phyloP scores from a whole-genome alignment of 2,329 filamentous ascomycete species.

The Chaetothyriales sp. region DNA sequence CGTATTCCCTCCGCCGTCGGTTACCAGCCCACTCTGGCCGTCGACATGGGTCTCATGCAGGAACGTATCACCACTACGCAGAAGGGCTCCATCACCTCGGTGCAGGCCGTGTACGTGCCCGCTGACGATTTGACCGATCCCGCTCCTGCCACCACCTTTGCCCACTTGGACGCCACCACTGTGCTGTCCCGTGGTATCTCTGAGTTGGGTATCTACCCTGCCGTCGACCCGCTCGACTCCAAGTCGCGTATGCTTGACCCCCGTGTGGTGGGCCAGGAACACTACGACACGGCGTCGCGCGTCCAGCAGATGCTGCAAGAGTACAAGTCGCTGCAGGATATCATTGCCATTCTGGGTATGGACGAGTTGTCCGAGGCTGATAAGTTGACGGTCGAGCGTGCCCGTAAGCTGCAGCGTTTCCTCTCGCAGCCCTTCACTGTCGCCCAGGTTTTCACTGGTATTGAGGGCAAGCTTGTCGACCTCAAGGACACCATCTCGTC shows the following conservation, averaged over 20 bases:
- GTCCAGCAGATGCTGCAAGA: conserved; percentile 99
- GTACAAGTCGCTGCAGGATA: conserved; percentile 99
- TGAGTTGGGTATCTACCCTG: conserved; percentile 99
- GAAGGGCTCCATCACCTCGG: conserved; percentile 98
- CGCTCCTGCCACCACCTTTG: conserved; percentile 97
- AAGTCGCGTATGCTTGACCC: conserved; percentile 99
- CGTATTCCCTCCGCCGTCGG: conserved; percentile 99
- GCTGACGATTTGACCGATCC: conserved; percentile 99
- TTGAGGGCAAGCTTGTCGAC: conserved; percentile 93
- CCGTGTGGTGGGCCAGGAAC: conserved; percentile 93
- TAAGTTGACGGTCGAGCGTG: conserved; percentile 99
- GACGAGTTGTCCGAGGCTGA: conserved; percentile 98
- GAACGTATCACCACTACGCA: conserved; percentile 99
- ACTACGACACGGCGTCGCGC: conserved; percentile 86
- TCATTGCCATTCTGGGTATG: conserved; percentile 99
- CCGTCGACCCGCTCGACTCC: conserved; percentile 98
- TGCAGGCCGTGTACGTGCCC: conserved; percentile 99
- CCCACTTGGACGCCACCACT: conserved; percentile 99
- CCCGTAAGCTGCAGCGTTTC: conserved; percentile 99
- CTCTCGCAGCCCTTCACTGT: conserved; percentile 97
- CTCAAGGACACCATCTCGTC: conserved; percentile 95
- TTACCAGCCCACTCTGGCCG: conserved; percentile 97
- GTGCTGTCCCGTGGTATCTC: conserved; percentile 99
- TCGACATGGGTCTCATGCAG: conserved; percentile 99
- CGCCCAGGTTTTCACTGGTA: conserved; percentile 55